Evolutionary conservation across 1,139 yeast species (phyloP).

Genomic region (Hanseniaspora sp.): DNA sequence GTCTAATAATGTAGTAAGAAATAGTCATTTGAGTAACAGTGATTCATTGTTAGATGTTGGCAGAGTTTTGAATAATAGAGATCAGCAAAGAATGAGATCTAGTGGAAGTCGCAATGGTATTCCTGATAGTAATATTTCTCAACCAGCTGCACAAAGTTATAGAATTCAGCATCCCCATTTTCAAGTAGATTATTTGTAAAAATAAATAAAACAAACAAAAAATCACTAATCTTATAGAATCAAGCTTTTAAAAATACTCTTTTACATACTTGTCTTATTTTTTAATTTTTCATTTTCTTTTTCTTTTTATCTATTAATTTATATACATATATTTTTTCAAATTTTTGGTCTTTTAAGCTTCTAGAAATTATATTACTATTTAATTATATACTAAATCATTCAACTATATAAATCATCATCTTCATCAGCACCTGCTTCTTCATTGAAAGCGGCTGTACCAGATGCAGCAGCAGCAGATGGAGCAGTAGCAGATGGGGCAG

Average conservation of each 20-base stretch:
- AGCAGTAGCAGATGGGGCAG: constrained; percentile 24
- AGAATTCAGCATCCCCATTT: constrained; percentile 13
- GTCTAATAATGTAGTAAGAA: neutral
- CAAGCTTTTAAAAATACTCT: neutral
- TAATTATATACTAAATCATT: constrained; percentile 16
- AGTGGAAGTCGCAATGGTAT: neutral
- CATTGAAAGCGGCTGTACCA: constrained; percentile 39
- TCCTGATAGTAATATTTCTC: too few species aligned
- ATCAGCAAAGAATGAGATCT: neutral
- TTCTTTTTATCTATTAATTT: too few species aligned
- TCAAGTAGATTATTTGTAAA: constrained; percentile 4
- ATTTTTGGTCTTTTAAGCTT: too few species aligned
- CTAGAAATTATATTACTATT: neutral
- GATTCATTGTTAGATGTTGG: constrained; percentile 8
- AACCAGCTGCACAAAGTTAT: neutral
- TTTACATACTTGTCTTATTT: neutral
- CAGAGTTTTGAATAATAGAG: constrained; percentile 5
- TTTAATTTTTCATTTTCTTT: neutral
- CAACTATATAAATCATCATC: constrained; percentile 90
- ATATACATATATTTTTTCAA: too few species aligned
- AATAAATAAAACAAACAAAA: neutral
- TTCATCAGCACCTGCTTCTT: constrained; percentile 40
- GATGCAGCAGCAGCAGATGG: constrained; percentile 36
- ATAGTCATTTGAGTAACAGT: constrained; percentile 1
- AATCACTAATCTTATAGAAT: neutral